phyloP scores from a whole-genome alignment of 2,329 filamentous ascomycete genomes.

The Aspergillus calidoustus region DNA sequence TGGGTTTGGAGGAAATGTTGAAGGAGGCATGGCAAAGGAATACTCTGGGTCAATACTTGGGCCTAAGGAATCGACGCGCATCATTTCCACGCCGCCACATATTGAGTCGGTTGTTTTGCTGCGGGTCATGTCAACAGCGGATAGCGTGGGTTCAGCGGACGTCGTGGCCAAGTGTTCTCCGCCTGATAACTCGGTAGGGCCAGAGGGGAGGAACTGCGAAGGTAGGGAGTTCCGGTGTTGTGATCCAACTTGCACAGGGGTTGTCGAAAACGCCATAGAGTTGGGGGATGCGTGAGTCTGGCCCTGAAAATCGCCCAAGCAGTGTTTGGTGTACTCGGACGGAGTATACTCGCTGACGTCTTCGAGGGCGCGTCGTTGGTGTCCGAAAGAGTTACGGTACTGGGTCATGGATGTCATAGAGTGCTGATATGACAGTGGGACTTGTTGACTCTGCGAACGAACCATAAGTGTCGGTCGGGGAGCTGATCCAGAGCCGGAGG shows the following conservation, averaged over 20 bases:
- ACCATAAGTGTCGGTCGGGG: conserved; percentile 41
- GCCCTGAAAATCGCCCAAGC: conserved; percentile 36
- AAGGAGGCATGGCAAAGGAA: conserved; percentile 34
- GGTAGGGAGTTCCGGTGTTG: conserved; percentile 23
- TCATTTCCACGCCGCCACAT: conserved; percentile 49
- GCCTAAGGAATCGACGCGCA: conserved; percentile 48
- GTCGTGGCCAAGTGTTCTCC: conserved; percentile 29
- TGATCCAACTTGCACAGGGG: conserved; percentile 31
- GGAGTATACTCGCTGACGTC: conserved; percentile 49
- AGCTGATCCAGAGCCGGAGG: conserved; percentile 32
- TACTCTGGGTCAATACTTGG: conserved; percentile 40
- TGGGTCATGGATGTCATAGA: conserved; percentile 31
- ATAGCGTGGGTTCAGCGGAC: conserved; percentile 31
- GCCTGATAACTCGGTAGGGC: conserved; percentile 21
- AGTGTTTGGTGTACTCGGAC: conserved; percentile 46
- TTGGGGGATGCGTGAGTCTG: conserved; percentile 29
- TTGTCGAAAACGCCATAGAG: conserved; percentile 30
- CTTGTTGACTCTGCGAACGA: conserved; percentile 46
- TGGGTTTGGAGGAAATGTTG: conserved; percentile 34
- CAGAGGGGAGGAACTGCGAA: conserved; percentile 31
- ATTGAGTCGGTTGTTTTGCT: conserved; percentile 52
- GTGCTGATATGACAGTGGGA: conserved; percentile 38
- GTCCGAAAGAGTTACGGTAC: conserved; percentile 39
- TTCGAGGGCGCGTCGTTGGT: conserved; percentile 35
- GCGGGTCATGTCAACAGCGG: conserved; percentile 49